Conservation (phyloP, 805 yeast species). For the Hanseniaspora meyeri region DNA sequence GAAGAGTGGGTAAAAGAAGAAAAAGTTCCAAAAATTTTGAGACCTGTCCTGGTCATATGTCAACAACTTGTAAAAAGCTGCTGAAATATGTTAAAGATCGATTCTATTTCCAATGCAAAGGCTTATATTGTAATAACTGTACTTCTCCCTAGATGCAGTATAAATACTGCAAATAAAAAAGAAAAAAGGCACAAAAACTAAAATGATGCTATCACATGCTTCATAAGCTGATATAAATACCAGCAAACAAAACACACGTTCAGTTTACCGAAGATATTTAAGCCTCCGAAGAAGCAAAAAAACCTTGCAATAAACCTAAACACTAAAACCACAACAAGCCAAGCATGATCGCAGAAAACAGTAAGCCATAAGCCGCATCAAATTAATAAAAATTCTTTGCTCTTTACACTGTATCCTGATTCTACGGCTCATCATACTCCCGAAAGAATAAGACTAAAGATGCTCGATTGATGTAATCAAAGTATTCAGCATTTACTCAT, state of each 20-base stretch:
- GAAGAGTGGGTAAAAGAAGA: not conserved
- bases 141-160: not conserved
- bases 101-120: conserved; percentile 13
- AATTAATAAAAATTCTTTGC: not conserved
- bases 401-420: conserved; percentile 3
- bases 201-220: conserved; percentile 10
- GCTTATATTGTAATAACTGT: conserved; percentile 14
- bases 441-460: not conserved
- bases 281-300: not conserved
- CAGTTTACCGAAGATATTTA: not conserved
- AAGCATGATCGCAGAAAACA: not conserved
- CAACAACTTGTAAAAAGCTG: not conserved
- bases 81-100: not conserved
- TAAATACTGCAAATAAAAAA: not conserved
- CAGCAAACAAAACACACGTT: not conserved
- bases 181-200: conserved; percentile 2
- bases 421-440: not conserved
- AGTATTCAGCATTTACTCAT: conserved; percentile 11
- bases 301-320: not conserved
- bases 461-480: not conserved
- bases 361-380: conserved; percentile 3
- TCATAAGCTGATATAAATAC: not conserved
- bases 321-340: not conserved
- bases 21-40: conserved; percentile 12
- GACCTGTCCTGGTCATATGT: conserved; percentile 10